Base-by-base conservation (phyloP, 106 monocot species). In the Chionographis japonica region DNA sequence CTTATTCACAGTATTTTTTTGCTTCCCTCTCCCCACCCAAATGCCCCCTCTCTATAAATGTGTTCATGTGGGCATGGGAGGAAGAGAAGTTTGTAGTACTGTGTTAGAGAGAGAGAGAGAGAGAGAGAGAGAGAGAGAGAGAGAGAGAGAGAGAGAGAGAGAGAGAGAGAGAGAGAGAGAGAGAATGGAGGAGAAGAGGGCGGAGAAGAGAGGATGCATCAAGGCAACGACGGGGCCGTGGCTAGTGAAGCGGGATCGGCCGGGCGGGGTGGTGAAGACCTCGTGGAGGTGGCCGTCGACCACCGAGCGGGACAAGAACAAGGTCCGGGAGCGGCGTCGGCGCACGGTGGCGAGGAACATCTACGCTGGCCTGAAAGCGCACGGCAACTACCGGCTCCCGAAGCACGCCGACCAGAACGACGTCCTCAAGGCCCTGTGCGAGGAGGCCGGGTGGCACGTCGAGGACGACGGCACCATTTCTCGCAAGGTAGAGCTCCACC, bases 331-430 rank as follows among this genome's bases (percentile, higher is more conserved):
- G 80, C 71, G 59, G 51, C 68, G 55, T 14, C 68, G 84, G 13
- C 72, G 84, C n/a, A 55, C 37, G 76, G 69, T 85, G 55, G 58
- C 76, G 14, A 43, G 71, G n/a, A 72, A 54, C 61, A 85, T 85
- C 55, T 85, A 69, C 49, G 52, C 76, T 6, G 69, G 78, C 46
- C 68, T 85, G 56, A 66, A 72, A 52, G 65, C 65, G 2, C 58
- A 65, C 12, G 84, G 73, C 40, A 66, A 70, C 55, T 85, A 58
- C 63, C 11, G 2, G 6, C 73, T 85, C 42, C 84, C 85, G 4
- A 85, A 77, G 67, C 68, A 85, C 37, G 62, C 85, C 39, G 85
- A 85, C 67, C 81, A 78, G 59, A 85, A 85, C 61, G 81, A 85
- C 66, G 74, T 85, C 4, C 77, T 85, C 51, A 69, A 65, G 60